A percentile compares a stretch with the other conserved stretches of the same genome.
phyloP scores from a whole-genome alignment of 495 filamentous ascomycete species.

The Aspergillus indologenus region DNA sequence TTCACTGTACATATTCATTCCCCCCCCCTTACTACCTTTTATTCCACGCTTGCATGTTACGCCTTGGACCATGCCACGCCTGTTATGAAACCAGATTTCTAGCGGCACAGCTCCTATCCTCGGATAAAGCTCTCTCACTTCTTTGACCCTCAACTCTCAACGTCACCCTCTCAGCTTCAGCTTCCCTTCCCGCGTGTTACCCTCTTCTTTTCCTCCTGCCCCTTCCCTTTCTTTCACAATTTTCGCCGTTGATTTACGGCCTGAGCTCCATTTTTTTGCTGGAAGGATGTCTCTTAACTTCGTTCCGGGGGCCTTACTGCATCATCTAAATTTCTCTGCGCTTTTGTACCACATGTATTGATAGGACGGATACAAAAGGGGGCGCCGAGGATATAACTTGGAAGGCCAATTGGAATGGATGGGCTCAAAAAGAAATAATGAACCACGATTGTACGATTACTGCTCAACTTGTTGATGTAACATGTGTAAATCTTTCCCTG shows the following conservation, averaged over 20 bases:
- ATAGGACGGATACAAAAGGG: conserved; percentile 32
- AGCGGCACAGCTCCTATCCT: background rate
- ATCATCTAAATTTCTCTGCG: conserved; percentile 14
- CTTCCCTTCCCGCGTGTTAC: background rate
- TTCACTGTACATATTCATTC: conserved; percentile 42
- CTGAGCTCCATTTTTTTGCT: background rate
- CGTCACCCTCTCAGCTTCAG: background rate
- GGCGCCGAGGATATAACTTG: conserved; percentile 12
- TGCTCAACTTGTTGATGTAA: conserved; percentile 12
- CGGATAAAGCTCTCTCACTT: background rate
- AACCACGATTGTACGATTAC: conserved; percentile 42
- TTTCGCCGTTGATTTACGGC: background rate
- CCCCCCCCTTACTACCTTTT: conserved; percentile 11
- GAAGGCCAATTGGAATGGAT: conserved; percentile 26
- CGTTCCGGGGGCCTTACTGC: conserved; percentile 10
- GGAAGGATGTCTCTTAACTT: background rate
- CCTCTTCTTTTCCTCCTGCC: background rate
- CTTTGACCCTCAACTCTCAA: background rate
- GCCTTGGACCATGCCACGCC: background rate
- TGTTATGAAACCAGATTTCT: background rate
- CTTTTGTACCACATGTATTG: conserved; percentile 40
- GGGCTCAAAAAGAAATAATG: conserved; percentile 25
- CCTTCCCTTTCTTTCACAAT: background rate
- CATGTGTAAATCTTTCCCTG: background rate
- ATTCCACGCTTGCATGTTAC: conserved; percentile 5